phyloP scores from a whole-genome alignment of 257 asterid species.

The Rauvolfia tetraphylla region DNA sequence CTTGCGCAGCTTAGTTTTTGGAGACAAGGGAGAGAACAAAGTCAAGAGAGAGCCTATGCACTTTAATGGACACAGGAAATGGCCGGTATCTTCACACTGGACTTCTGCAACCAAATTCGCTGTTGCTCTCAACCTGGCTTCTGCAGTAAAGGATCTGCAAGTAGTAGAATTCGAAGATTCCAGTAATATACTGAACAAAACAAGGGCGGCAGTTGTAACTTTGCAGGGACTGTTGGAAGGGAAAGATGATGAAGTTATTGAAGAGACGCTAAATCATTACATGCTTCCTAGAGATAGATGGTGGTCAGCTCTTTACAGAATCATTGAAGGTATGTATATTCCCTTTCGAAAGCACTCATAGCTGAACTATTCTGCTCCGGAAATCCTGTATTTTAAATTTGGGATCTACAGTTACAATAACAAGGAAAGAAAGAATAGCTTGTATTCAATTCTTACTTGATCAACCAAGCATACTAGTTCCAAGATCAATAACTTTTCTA shows the following conservation, averaged over 20 bases:
- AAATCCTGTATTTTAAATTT: no score
- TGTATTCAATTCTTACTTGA: no score
- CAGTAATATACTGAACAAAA: slow-evolving; percentile 35
- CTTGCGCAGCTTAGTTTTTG: slow-evolving; percentile 65
- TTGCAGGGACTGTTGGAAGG: slow-evolving; percentile 59
- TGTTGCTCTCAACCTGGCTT: slow-evolving; percentile 31
- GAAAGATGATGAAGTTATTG: slow-evolving; percentile 47
- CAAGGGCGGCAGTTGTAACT: slow-evolving; percentile 52
- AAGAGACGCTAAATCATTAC: slow-evolving; percentile 48
- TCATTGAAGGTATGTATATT: slow-evolving; percentile 48
- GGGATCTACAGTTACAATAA: no score
- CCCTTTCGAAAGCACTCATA: no score
- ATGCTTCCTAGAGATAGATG: slow-evolving; percentile 49
- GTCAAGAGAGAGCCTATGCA: slow-evolving; percentile 9
- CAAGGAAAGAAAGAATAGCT: no score
- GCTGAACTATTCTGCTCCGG: no score
- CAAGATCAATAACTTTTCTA: no score
- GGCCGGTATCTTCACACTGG: slow-evolving; percentile 47
- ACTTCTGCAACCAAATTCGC: slow-evolving; percentile 33
- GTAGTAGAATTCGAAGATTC: slow-evolving; percentile 31
- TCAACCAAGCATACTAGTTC: no score
- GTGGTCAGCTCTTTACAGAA: slow-evolving; percentile 68
- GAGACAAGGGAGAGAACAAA: slow-evolving; percentile 19
- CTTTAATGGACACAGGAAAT: slow-evolving; percentile 31
- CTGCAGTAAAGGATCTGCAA: slow-evolving; percentile 43